phyloP scores from a whole-genome alignment of 345 rosid species.

The Turnera subulata region DNA sequence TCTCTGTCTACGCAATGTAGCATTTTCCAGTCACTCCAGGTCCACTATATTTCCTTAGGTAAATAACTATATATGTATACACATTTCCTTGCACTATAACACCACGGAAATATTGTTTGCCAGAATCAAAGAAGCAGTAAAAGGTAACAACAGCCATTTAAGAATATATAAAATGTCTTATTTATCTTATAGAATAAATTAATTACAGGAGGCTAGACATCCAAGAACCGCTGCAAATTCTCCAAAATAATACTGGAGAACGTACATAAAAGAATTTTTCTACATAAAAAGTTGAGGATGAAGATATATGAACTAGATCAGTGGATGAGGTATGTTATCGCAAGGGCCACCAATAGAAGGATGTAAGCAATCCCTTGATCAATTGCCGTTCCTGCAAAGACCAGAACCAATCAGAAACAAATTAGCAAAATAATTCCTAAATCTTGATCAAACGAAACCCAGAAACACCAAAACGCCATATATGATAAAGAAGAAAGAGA shows the following conservation, averaged over 20 bases:
- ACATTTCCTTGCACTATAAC: too few species aligned
- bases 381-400: slow-evolving; percentile 26
- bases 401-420: not conserved
- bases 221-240: slow-evolving; percentile 8
- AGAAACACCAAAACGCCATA: not conserved
- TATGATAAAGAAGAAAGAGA: not conserved
- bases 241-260: slow-evolving; percentile 9
- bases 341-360: slow-evolving; percentile 34
- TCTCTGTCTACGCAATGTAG: too few species aligned
- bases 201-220: not conserved
- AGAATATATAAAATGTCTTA: too few species aligned
- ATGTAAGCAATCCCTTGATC: slow-evolving; percentile 45
- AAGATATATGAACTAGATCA: slow-evolving; percentile 9
- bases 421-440: not conserved
- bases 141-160: too few species aligned
- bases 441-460: not conserved
- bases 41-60: too few species aligned
- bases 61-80: too few species aligned
- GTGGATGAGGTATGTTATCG: slow-evolving; percentile 35
- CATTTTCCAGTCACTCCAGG: too few species aligned
- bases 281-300: too few species aligned
- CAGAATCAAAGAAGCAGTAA: too few species aligned
- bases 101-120: too few species aligned
- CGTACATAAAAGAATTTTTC: slow-evolving; percentile 15
- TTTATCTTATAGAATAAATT: not conserved